A percentile compares a stretch with the other conserved stretches of the same genome.
Evolutionary conservation across 2,329 filamentous ascomycete species (phyloP).

Genomic region (Cercospora janseana): DNA sequence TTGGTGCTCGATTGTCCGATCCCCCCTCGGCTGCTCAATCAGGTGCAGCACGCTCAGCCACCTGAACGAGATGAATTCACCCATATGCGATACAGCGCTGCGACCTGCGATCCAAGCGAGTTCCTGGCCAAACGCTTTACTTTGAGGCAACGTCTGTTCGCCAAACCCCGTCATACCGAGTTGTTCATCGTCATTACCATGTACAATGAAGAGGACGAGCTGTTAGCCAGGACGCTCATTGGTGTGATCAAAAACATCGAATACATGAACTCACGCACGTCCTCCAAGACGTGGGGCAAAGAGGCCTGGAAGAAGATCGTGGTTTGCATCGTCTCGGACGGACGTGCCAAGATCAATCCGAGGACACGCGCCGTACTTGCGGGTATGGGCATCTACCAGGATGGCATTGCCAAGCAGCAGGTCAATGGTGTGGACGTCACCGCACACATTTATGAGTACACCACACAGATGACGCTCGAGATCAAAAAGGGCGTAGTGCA

Average conservation of each 20-base stretch:
- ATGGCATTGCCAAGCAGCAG: slow-evolving; percentile 96
- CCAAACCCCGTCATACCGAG: slow-evolving; percentile 88
- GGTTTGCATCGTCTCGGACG: slow-evolving; percentile 94
- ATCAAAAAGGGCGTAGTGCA: slow-evolving; percentile 88
- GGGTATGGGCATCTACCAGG: slow-evolving; percentile 94
- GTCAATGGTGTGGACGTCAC: slow-evolving; percentile 96
- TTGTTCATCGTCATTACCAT: slow-evolving; percentile 96
- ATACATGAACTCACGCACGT: slow-evolving; percentile 90
- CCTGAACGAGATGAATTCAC: slow-evolving; percentile 85
- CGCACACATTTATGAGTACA: slow-evolving; percentile 94
- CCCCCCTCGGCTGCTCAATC: slow-evolving; percentile 79
- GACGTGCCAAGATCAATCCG: slow-evolving; percentile 93
- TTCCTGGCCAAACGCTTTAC: slow-evolving; percentile 91
- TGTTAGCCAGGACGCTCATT: slow-evolving; percentile 92
- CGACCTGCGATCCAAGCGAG: slow-evolving; percentile 86
- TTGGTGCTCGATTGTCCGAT: slow-evolving; percentile 95
- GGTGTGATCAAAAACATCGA: slow-evolving; percentile 99
- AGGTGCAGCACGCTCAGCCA: slow-evolving; percentile 76
- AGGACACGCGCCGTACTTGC: slow-evolving; percentile 85
- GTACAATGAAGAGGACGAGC: slow-evolving; percentile 98
- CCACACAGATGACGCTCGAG: slow-evolving; percentile 78
- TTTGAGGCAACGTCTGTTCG: slow-evolving; percentile 84
- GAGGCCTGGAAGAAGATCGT: slow-evolving; percentile 99
- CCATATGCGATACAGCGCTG: slow-evolving; percentile 90
- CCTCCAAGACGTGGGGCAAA: slow-evolving; percentile 97